phyloP scores from a whole-genome alignment of 441 rosid genomes.

The Sinapis alba region DNA sequence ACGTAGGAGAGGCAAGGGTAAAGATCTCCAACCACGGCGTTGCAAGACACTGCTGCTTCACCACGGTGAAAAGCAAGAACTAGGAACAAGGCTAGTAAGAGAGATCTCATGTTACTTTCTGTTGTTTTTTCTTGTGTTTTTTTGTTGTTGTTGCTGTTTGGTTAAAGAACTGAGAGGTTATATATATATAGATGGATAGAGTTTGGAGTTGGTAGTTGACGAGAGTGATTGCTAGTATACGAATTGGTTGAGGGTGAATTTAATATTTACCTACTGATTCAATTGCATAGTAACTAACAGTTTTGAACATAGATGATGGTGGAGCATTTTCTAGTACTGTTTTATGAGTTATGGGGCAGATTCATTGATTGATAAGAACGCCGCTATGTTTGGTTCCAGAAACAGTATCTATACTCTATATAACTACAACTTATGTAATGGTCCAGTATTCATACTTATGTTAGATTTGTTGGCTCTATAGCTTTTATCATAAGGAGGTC shows the following conservation, averaged over 20 bases:
- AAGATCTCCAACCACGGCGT: slow-evolving; percentile 31
- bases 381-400: background rate
- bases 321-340: background rate
- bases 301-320: background rate
- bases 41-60: slow-evolving; percentile 45
- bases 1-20: slow-evolving; percentile 47
- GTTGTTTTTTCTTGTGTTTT: background rate
- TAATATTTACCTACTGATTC: slow-evolving; percentile 21
- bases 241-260: slow-evolving; percentile 32
- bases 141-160: background rate
- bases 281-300: slow-evolving; percentile 6
- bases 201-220: slow-evolving; percentile 23
- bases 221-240: slow-evolving; percentile 23
- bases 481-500: too few relatives aligned
- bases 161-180: slow-evolving; percentile 11
- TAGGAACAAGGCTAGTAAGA: slow-evolving; percentile 32
- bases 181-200: slow-evolving; percentile 9
- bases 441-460: background rate
- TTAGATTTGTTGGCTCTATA: too few relatives aligned
- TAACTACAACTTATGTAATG: background rate
- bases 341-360: background rate
- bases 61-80: slow-evolving; percentile 28
- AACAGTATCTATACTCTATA: background rate
- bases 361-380: background rate
- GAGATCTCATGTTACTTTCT: slow-evolving; percentile 29